These are phyloP conservation scores for Auricularia heimuer DNA, from an alignment of 768 basidiomycete species.

Conservation along the genomic window DNA sequence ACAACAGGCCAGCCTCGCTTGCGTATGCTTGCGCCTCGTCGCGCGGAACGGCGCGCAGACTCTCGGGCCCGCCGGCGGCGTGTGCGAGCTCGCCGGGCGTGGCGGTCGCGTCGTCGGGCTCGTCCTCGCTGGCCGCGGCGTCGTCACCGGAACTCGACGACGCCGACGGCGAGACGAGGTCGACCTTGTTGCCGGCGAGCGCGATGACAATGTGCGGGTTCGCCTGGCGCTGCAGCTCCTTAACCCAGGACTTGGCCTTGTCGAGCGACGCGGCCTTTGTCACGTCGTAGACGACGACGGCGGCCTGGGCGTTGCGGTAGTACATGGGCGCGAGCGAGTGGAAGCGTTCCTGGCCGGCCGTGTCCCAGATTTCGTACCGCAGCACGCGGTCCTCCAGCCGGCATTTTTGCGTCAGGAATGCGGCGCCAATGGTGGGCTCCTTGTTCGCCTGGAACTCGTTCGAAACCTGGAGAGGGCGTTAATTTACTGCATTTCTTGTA, in stretches of 20 bases:
- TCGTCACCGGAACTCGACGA: conserved; percentile 21
- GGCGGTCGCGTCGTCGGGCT: conserved; percentile 85
- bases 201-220: conserved; percentile 99
- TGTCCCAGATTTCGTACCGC: conserved; percentile 97
- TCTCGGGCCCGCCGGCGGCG: conserved; percentile 45
- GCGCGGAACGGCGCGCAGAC: conserved; percentile 76
- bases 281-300: conserved; percentile 96
- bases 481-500: conserved; percentile 9
- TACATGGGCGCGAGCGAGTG: conserved; percentile 99
- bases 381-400: conserved; percentile 88
- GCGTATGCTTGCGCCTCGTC: conserved; percentile 98
- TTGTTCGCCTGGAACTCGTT: conserved; percentile 99
- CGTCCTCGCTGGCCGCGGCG: conserved; percentile 66
- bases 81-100: conserved; percentile 63
- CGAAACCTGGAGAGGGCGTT: conserved; percentile 47
- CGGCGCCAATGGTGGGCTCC: conserved; percentile 96
- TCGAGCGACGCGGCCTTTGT: conserved; percentile 93
- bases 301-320: conserved; percentile 95
- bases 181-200: conserved; percentile 94
- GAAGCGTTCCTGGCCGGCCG: conserved; percentile 92
- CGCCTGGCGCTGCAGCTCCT: conserved; percentile 96
- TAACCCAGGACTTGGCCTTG: conserved; percentile 99
- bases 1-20: conserved; percentile 84
- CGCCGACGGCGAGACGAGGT: conserved; percentile 55
- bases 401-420: conserved; percentile 92